phyloP scores from a whole-genome alignment of 2,329 filamentous ascomycete genomes.

The Madurella mycetomatis region DNA sequence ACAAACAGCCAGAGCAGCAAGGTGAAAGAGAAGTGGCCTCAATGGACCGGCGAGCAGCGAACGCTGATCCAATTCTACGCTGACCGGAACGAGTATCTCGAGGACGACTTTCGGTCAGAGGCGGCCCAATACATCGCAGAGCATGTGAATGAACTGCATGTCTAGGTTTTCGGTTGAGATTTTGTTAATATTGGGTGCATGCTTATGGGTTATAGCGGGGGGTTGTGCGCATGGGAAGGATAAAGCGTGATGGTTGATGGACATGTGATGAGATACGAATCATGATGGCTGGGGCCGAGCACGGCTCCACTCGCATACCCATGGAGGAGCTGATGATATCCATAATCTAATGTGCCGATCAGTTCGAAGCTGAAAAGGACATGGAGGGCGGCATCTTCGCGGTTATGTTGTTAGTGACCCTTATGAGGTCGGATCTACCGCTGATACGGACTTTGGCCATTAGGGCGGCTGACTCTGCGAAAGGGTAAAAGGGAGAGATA shows the following conservation, averaged over 20 bases:
- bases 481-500: too few species aligned
- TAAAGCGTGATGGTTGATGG: too few species aligned
- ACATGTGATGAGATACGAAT: not conserved
- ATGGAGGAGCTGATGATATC: not conserved
- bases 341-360: too few species aligned
- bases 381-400: too few species aligned
- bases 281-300: not conserved
- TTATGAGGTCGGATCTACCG: too few species aligned
- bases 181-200: not conserved
- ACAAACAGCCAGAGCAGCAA: conserved; percentile 33
- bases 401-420: too few species aligned
- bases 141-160: conserved; percentile 20
- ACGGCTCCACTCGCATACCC: not conserved
- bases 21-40: conserved; percentile 38
- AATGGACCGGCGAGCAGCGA: conserved; percentile 37
- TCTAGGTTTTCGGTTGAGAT: conserved; percentile 9
- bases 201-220: not conserved
- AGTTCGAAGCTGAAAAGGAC: too few species aligned
- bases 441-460: too few species aligned
- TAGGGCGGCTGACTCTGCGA: too few species aligned
- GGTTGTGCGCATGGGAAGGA: not conserved
- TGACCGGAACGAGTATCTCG: conserved; percentile 20
- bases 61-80: conserved; percentile 47
- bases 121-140: conserved; percentile 24
- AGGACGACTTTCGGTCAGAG: conserved; percentile 29